These are phyloP conservation scores for Tremella fuciformis DNA, from an alignment of 768 basidiomycete genomes.

Conservation along the genomic window DNA sequence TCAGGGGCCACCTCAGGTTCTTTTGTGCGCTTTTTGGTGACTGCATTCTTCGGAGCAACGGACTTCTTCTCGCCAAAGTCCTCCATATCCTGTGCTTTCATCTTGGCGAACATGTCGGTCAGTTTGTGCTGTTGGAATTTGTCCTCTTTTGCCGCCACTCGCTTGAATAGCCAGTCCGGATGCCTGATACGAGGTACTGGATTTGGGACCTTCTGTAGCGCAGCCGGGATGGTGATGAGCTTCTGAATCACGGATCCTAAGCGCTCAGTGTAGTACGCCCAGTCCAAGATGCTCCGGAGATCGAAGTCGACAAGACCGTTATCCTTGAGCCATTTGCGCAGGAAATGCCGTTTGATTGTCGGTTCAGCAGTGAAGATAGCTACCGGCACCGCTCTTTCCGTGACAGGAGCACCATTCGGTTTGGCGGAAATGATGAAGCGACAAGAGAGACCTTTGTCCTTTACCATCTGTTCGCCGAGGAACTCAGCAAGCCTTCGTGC, in stretches of 20 bases:
- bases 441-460: conserved; percentile 97
- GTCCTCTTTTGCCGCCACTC: conserved; percentile 84
- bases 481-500: conserved; percentile 94
- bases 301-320: conserved; percentile 82
- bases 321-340: conserved; percentile 96
- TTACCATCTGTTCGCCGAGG: conserved; percentile 96
- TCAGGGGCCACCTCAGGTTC: conserved; percentile 62
- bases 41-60: conserved; percentile 30
- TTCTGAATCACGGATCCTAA: conserved; percentile 98
- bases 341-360: conserved; percentile 78
- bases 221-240: conserved; percentile 96
- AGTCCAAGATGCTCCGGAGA: conserved; percentile 89
- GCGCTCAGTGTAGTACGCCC: conserved; percentile 97
- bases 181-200: conserved; percentile 93
- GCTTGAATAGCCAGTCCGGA: conserved; percentile 92
- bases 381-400: conserved; percentile 91
- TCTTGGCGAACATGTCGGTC: conserved; percentile 77
- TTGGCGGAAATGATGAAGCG: conserved; percentile 97
- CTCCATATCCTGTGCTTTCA: conserved; percentile 61
- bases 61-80: conserved; percentile 54
- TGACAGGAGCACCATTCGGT: conserved; percentile 88
- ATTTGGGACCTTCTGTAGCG: conserved; percentile 94
- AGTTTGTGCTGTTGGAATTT: conserved; percentile 98
- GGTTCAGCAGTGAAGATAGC: conserved; percentile 98
- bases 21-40: conserved; percentile 58